A percentile compares a stretch with the other conserved stretches of the same genome.
Conservation (phyloP, 495 filamentous ascomycete genomes). For the Opeltia flavorubescens region DNA sequence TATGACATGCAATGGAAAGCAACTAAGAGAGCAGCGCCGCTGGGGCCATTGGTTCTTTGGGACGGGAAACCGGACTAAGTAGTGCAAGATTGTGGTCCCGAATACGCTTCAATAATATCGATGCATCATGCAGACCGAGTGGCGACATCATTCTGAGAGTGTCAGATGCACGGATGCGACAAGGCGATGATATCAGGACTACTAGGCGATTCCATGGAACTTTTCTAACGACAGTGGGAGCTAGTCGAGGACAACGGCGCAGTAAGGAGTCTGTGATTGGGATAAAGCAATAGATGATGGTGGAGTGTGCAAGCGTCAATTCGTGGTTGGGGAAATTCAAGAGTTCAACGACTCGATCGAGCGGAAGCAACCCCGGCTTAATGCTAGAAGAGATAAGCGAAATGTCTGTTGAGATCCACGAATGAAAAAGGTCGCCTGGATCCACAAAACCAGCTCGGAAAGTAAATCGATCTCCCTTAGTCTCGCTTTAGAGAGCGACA, state of each 20-base stretch:
- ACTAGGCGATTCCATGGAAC: neutral
- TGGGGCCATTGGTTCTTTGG: neutral
- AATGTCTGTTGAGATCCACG: neutral
- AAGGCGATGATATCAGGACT: neutral
- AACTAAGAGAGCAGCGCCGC: neutral
- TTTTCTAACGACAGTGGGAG: no score
- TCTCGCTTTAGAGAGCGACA: no score
- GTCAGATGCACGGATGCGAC: neutral
- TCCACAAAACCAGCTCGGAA: neutral
- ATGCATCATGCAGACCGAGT: neutral
- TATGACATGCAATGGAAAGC: neutral
- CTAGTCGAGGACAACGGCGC: no score
- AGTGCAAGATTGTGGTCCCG: neutral
- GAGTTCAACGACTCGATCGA: no score
- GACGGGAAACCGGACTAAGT: neutral
- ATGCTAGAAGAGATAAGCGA: no score
- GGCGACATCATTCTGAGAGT: neutral
- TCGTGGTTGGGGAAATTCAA: no score
- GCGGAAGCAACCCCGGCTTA: no score
- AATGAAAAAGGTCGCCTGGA: neutral
- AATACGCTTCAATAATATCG: neutral
- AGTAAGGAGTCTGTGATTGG: no score
- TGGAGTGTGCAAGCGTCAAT: no score
- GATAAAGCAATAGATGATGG: no score
- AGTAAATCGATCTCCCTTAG: neutral